Evolutionary conservation across 306 rosid genomes (phyloP), one percentile per base, ranked within the genome.

Genomic region (Oemleria cerasiformis): DNA sequence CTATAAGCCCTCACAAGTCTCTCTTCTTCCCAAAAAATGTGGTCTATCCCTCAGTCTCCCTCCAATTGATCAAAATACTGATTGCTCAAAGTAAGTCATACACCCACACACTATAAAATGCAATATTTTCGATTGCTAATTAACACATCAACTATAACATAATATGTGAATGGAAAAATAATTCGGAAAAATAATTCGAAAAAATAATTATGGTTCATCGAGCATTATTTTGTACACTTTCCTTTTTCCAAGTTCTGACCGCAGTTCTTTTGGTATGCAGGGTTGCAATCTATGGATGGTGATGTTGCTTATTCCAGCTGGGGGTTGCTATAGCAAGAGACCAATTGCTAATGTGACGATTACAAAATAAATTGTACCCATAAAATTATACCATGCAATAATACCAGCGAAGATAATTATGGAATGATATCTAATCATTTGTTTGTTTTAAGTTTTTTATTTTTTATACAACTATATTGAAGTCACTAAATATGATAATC

Each of bases 51-150:
- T 66, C 64, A 9, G 10, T 15, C 70, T 81, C 16, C 85, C 82
- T 59, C 72, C 77, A 8, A 73, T 81, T 7, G 58, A 58, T 73
- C n/a, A 25, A 19, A 45, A 73, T 63, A 42, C 67, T 6, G 77
- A 78, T 63, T 82, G 85, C 68, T 19, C 76, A 2, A 74, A 16
- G 85, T 82, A 76, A 48, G n/a, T 16, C 12, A 15, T 42, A 1
- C 53, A 17, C 65, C 8, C 38, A 30, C 36, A 30, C 30, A 30
- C 2, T 1, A 30, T 1, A 30, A 30, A 30, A 30, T 30, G 36
- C 36, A 12, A n/a, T n/a, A n/a, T n/a, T n/a, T n/a, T n/a, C n/a
- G n/a, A n/a, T 5, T 5, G n/a, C 12, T 25, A 57, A 57, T 25
- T 57, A 16, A 49, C 55, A 49, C 3, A 49, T 14, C 55, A 34